Base-by-base conservation (phyloP, 2,329 filamentous ascomycete genomes). In the Fusarium graminum region DNA sequence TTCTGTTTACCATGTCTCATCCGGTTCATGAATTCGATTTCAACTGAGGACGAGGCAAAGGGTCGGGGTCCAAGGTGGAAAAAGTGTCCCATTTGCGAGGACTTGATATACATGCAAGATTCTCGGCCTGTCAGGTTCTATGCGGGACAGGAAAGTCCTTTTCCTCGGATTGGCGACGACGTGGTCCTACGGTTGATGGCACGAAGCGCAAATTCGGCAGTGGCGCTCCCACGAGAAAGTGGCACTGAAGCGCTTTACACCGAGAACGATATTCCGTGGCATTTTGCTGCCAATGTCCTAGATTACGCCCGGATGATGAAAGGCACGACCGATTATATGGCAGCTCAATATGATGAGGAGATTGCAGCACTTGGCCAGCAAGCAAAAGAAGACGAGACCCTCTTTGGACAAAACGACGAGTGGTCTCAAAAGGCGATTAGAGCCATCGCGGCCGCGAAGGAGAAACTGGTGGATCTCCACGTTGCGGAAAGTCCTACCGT, bases 261-360 rank as follows among this genome's bases (percentile, higher is more conserved):
- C 19, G 87, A 86, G 10, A 89, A 94, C 49, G 91, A 94, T 72
- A 88, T 98, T 34, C 95, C 95, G 0, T 99, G 95, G 95, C 93
- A 96, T 76, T 93, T 95, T 78, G 93, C 92, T 7, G 93, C 93
- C 11, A 96, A 97, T 72, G 93, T 97, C 34, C 86, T 96, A 75
- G 95, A 99, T 75, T 99, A 97, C 77, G 93, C 94, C 16, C 88
- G 94, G 38, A 90, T 98, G 54, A 97, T 99, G 92, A 97, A 94
- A 75, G 95, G 94, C 8, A 94, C 92, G 6, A 88, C 91, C 71
- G 89, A 91, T 32, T 99, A 99, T 75, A 94, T 99, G 90, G 76
- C 82, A 13, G 83, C 88, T 52, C 92, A 98, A 74, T 94, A 90
- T 70, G 88, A 96, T 64, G 81, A 86, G 36, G 94, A 98, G 75